Evolutionary conservation across 2,329 filamentous ascomycete species (phyloP).

Genomic region (Pseudocercospora ulei): DNA sequence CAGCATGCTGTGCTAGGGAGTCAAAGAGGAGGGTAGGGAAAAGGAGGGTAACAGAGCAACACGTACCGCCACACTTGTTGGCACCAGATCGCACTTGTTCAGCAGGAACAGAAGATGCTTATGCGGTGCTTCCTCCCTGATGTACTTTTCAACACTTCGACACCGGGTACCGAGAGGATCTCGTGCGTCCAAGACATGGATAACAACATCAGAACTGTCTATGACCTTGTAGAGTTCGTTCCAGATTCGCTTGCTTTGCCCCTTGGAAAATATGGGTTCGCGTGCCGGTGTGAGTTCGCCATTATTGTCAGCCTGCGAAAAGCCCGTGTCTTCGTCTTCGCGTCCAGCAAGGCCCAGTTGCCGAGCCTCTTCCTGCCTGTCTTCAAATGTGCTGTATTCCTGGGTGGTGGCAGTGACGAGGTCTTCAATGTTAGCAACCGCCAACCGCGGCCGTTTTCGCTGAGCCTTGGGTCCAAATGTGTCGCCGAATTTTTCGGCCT

Average conservation of each 20-base stretch:
- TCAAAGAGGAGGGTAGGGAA: conserved; percentile 17
- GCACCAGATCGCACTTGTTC: conserved; percentile 89
- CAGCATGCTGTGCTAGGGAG: conserved; percentile 30
- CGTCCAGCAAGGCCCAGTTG: conserved; percentile 55
- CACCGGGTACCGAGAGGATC: conserved; percentile 87
- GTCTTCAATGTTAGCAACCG: conserved; percentile 69
- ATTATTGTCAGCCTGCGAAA: conserved; percentile 19
- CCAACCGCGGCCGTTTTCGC: conserved; percentile 82
- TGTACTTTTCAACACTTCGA: conserved; percentile 82
- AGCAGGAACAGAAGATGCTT: conserved; percentile 87
- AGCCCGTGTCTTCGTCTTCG: conserved; percentile 23
- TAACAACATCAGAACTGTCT: conserved; percentile 87
- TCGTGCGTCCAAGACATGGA: conserved; percentile 86
- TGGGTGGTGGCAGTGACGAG: conserved; percentile 69
- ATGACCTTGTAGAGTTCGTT: conserved; percentile 90
- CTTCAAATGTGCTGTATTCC: conserved; percentile 71
- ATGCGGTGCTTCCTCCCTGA: conserved; percentile 84
- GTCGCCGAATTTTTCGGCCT: conserved; percentile 73
- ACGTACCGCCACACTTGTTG: conserved; percentile 91
- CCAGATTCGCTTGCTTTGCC: conserved; percentile 91
- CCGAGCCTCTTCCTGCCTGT: conserved; percentile 67
- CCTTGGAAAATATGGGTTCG: conserved; percentile 79
- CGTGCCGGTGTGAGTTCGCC: conserved; percentile 40
- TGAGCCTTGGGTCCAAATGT: conserved; percentile 92
- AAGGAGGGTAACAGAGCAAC: conserved; percentile 32